Percentiles rank a stretch among this genome's conserved stretches.
phyloP scores from a whole-genome alignment of 2,329 filamentous ascomycete species.

The Teratosphaeria zuluensis region DNA sequence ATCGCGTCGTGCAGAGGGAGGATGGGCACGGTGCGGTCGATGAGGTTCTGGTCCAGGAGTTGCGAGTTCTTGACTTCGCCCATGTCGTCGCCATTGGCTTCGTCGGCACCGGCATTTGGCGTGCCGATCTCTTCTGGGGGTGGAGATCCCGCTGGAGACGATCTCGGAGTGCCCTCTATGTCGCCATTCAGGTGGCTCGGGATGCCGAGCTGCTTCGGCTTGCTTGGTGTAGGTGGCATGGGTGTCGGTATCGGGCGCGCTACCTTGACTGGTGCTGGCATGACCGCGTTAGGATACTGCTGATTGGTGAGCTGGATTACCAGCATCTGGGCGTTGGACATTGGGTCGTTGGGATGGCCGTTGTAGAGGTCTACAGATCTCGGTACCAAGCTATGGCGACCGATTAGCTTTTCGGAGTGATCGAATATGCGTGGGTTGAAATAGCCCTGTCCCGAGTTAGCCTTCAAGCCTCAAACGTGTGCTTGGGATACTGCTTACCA shows the following conservation, averaged over 20 bases:
- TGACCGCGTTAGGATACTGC: constrained; percentile 27
- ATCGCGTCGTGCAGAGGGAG: constrained; percentile 84
- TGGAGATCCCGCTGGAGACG: constrained; percentile 80
- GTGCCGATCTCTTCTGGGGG: constrained; percentile 68
- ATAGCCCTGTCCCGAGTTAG: constrained; percentile 47
- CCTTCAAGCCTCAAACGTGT: not conserved
- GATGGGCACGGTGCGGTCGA: constrained; percentile 71
- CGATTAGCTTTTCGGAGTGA: constrained; percentile 65
- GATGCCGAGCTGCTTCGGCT: constrained; percentile 47
- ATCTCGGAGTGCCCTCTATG: constrained; percentile 65
- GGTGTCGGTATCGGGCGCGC: constrained; percentile 30
- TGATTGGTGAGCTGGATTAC: constrained; percentile 45
- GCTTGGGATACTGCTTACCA: constrained; percentile 40
- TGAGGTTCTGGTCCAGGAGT: constrained; percentile 53
- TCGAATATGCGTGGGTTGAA: constrained; percentile 86
- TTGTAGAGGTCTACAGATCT: constrained; percentile 93
- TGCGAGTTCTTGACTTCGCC: constrained; percentile 41
- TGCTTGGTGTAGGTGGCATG: constrained; percentile 15
- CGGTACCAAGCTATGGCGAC: constrained; percentile 71
- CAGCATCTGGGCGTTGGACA: constrained; percentile 71
- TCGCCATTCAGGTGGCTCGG: constrained; percentile 59
- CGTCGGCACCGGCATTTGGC: constrained; percentile 44
- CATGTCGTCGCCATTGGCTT: constrained; percentile 27
- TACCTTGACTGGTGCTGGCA: constrained; percentile 34
- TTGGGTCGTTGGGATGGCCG: constrained; percentile 80